These are phyloP conservation scores for Cladophialophora yegresii DNA, from an alignment of 2,329 filamentous ascomycete genomes.

Conservation along the genomic window DNA sequence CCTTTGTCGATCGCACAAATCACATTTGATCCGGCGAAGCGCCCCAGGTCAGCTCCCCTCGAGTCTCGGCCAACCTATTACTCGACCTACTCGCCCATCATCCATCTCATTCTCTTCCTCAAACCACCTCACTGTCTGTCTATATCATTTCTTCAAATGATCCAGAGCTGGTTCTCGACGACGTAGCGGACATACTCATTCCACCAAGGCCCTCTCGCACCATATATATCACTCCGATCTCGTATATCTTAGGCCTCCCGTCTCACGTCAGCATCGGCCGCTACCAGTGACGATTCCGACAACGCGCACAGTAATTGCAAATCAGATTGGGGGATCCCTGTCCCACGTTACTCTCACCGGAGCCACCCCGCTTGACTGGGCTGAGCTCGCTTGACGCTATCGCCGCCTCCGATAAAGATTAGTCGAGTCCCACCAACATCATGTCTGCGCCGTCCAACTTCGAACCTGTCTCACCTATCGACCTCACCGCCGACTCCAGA, in stretches of 20 bases:
- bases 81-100: conserved; percentile 22
- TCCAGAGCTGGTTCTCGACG: conserved; percentile 33
- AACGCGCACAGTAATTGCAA: background rate
- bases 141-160: conserved; percentile 15
- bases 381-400: conserved; percentile 9
- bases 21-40: conserved; percentile 22
- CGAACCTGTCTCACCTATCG: conserved; percentile 45
- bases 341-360: conserved; percentile 15
- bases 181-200: conserved; percentile 16
- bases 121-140: conserved; percentile 19
- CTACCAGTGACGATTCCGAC: conserved; percentile 9
- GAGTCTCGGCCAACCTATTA: conserved; percentile 22
- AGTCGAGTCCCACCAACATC: conserved; percentile 31
- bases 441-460: conserved; percentile 35
- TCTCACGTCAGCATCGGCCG: conserved; percentile 32
- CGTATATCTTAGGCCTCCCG: conserved; percentile 12
- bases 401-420: conserved; percentile 18
- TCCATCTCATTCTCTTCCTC: conserved; percentile 6
- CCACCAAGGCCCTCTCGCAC: conserved; percentile 3
- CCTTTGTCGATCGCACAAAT: conserved; percentile 18
- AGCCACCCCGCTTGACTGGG: conserved; percentile 12
- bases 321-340: conserved; percentile 22
- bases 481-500: conserved; percentile 43
- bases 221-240: conserved; percentile 13
- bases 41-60: conserved; percentile 22